Evolutionary conservation across 1,284 basidiomycete species (phyloP).

Genomic region (Moniliophthora roreri): DNA sequence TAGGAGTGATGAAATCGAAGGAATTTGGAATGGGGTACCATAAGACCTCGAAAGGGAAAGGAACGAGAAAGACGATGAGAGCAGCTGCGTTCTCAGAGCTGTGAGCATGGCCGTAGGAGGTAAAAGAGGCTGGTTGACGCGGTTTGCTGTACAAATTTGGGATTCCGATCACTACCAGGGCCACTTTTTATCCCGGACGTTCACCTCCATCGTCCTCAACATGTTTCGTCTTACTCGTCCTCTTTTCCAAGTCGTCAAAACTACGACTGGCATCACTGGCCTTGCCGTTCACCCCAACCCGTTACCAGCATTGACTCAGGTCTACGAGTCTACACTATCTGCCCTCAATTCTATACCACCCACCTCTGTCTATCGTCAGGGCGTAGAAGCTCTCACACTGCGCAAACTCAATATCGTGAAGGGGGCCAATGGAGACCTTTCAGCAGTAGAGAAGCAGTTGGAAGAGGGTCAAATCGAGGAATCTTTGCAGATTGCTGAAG

Average conservation of each 20-base stretch:
- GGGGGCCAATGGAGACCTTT: conserved; percentile 63
- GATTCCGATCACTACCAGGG: neutral
- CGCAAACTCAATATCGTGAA: conserved; percentile 79
- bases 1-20: conserved; percentile 55
- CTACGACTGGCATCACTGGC: conserved; percentile 79
- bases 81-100: conserved; percentile 8
- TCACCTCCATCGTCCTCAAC: conserved; percentile 19
- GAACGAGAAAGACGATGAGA: conserved; percentile 3
- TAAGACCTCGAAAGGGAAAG: conserved; percentile 26
- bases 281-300: conserved; percentile 77
- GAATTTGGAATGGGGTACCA: conserved; percentile 42
- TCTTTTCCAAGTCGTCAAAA: conserved; percentile 68
- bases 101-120: conserved; percentile 11
- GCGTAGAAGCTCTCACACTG: conserved; percentile 85
- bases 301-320: conserved; percentile 72
- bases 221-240: conserved; percentile 85
- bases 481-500: conserved; percentile 79
- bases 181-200: neutral
- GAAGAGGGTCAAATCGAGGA: conserved; percentile 84
- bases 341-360: conserved; percentile 73
- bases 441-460: conserved; percentile 69
- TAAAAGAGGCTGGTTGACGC: conserved; percentile 23
- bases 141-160: too few relatives aligned
- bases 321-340: conserved; percentile 81
- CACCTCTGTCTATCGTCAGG: conserved; percentile 88